Base-by-base conservation (phyloP, 1,284 basidiomycete genomes). In the Anthracocystis walkeri region DNA sequence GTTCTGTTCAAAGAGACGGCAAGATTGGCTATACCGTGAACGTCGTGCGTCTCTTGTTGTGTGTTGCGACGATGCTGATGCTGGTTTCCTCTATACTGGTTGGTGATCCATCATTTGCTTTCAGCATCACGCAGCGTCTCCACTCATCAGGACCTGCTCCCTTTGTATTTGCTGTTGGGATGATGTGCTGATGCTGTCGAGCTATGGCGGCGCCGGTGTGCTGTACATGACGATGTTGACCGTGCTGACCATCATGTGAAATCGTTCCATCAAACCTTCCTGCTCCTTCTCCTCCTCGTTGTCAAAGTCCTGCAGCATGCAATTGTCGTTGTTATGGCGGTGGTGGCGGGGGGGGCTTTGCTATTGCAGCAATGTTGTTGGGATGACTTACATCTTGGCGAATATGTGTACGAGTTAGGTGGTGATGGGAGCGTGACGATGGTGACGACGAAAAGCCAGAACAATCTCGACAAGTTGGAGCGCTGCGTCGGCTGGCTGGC, bases 321-420 rank as follows among this genome's bases (percentile, higher is more conserved):
- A n/a, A 44, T 45, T 6, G n/a, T 16, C 29, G 44, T 18, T 41
- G 53, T 12, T 3, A 29, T 40, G 4, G n/a, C n/a, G n/a, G 14
- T 38, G 35, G 11, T 35, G 35, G 41, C 10, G 16, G 25, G 2
- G 12, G 16, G 25, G 2, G 12, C 1, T 11, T 44, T 52, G 54
- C 54, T 62, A 48, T 62, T 62, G 58, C 50, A 65, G 62, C 68
- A 40, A 55, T 33, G 27, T 23, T 33, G 27, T 23, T 33, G 41
- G 12, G 12, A 31, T 7, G 25, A 74, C 71, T 74, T 74, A 74
- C 71, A 74, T 74, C n/a, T 58, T 74, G 65, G 25, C 35, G 20
- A 20, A 42, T 53, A 62, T 65, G 61, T 65, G 61, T 61, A 46
- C 40, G 42, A 62, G 57, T 55, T 54, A 62, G 64, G 61, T 67